phyloP scores from a whole-genome alignment of 305 asterid genomes.

The Salvia sclarea region DNA sequence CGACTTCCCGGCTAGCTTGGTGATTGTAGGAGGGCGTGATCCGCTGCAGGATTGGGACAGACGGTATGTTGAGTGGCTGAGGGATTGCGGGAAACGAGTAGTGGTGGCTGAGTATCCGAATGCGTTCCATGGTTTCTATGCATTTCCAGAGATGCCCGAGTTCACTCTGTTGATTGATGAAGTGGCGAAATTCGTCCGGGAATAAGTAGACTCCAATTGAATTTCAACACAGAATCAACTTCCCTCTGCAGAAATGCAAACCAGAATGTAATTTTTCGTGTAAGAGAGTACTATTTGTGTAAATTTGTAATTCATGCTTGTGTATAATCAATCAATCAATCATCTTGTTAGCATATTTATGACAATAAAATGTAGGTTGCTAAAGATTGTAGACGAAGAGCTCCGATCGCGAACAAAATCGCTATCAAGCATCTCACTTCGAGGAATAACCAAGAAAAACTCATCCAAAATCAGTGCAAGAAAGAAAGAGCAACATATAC shows the following conservation, averaged over 20 bases:
- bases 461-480: background rate
- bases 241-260: background rate
- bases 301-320: no score
- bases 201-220: constrained; percentile 25
- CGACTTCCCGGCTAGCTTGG: constrained; percentile 43
- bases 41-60: constrained; percentile 52
- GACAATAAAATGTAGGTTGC: no score
- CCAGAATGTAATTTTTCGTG: background rate
- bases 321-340: no score
- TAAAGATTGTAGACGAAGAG: background rate
- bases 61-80: constrained; percentile 41
- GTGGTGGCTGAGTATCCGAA: constrained; percentile 37
- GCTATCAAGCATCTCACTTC: background rate
- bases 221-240: background rate
- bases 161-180: constrained; percentile 29
- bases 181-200: constrained; percentile 36
- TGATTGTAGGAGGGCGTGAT: constrained; percentile 48
- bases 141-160: constrained; percentile 42
- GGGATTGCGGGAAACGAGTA: constrained; percentile 38
- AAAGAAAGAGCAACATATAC: background rate
- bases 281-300: background rate
- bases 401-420: background rate
- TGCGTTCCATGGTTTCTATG: constrained; percentile 48
- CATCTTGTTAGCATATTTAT: background rate
- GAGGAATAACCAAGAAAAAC: background rate